These are phyloP conservation scores for Dioscorea zingiberensis DNA, from an alignment of 106 monocot genomes.

Conservation along the genomic window DNA sequence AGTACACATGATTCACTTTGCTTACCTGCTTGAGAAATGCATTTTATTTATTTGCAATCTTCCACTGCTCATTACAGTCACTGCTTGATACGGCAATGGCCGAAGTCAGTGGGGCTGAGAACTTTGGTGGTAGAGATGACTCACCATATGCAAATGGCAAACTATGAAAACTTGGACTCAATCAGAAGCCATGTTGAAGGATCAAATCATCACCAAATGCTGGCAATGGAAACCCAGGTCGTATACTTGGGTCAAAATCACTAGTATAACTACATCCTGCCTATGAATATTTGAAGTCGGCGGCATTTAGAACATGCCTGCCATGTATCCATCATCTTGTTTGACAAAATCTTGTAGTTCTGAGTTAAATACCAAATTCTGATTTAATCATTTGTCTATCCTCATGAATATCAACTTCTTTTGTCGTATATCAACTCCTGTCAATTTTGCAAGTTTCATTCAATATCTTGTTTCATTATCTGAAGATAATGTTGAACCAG, in stretches of 20 bases:
- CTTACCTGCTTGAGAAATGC: too few relatives aligned
- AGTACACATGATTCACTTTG: not conserved
- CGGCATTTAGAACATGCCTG: not conserved
- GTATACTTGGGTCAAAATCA: not conserved
- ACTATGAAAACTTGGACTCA: constrained; percentile 1
- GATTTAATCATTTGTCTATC: too few relatives aligned
- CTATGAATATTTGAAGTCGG: not conserved
- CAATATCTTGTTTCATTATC: too few relatives aligned
- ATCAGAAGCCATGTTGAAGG: not conserved
- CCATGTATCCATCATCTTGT: too few relatives aligned
- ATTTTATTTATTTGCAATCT: not conserved
- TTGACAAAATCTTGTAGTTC: too few relatives aligned
- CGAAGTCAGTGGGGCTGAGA: constrained; percentile 24
- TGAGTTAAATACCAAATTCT: too few relatives aligned
- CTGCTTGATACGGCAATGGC: constrained; percentile 23
- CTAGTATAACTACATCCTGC: too few relatives aligned
- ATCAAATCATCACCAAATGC: not conserved
- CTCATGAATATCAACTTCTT: too few relatives aligned
- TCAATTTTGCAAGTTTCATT: too few relatives aligned
- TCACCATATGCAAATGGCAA: constrained; percentile 20
- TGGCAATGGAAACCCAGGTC: not conserved
- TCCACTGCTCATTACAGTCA: constrained; percentile 14
- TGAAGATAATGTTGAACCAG: too few relatives aligned
- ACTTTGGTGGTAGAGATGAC: constrained; percentile 7
- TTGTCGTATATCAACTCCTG: too few relatives aligned